phyloP scores from a whole-genome alignment of 176 grass and related monocot species.

The Leersia perrieri region DNA sequence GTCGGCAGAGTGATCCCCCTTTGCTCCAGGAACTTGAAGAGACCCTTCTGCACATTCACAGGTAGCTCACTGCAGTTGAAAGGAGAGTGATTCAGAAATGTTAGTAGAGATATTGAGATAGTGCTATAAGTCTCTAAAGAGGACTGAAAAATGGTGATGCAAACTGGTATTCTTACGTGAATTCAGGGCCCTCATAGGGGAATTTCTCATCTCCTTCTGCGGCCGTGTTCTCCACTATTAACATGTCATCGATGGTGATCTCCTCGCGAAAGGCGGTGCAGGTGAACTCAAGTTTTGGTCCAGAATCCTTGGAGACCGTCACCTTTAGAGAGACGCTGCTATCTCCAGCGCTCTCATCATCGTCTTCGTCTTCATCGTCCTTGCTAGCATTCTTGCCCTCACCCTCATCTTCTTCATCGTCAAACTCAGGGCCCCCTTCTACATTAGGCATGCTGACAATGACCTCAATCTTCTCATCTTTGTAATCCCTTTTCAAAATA shows the following conservation, averaged over 20 bases:
- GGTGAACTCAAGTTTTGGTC: conserved; percentile 68
- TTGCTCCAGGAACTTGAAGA: conserved; percentile 86
- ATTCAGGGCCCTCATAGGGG: conserved; percentile 83
- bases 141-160: neutral
- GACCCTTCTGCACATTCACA: conserved; percentile 87
- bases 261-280: conserved; percentile 79
- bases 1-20: conserved; percentile 61
- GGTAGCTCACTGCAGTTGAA: conserved; percentile 76
- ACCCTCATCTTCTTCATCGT: conserved; percentile 35
- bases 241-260: conserved; percentile 85
- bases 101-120: neutral
- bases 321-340: conserved; percentile 73
- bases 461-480: conserved; percentile 76
- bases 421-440: conserved; percentile 54
- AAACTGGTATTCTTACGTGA: conserved; percentile 46
- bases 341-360: conserved; percentile 31
- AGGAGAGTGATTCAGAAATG: neutral
- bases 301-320: conserved; percentile 56
- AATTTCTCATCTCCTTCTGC: conserved; percentile 51
- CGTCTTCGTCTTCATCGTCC: conserved; percentile 19
- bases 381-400: conserved; percentile 32
- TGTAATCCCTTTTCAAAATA: conserved; percentile 63
- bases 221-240: conserved; percentile 43
- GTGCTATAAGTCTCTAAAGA: too few relatives aligned
- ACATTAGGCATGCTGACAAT: conserved; percentile 82